phyloP scores from a whole-genome alignment of 176 grass and related monocot species.

The Phyllostachys edulis region DNA sequence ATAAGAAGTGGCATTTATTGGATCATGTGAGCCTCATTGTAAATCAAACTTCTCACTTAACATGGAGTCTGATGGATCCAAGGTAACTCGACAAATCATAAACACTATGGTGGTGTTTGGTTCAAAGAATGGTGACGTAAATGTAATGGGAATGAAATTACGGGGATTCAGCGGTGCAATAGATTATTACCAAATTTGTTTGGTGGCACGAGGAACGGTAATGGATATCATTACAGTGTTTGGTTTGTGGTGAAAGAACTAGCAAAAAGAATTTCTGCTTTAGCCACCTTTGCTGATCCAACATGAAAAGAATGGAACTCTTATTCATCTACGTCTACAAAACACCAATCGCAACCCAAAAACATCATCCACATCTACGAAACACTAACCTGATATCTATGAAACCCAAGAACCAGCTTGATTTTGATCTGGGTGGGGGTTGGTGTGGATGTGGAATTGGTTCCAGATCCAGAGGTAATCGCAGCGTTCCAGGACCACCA shows the following conservation, averaged over 20 bases:
- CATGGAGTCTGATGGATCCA: conserved; percentile 61
- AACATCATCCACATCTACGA: too few species aligned
- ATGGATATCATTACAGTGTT: neutral
- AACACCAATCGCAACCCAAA: too few species aligned
- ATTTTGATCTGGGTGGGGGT: too few species aligned
- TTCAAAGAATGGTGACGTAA: too few species aligned
- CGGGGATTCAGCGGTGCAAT: neutral
- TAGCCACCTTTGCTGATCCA: neutral
- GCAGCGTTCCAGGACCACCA: too few species aligned
- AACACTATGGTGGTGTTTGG: neutral
- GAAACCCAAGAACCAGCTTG: too few species aligned
- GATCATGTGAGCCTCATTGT: neutral
- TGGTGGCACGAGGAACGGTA: neutral
- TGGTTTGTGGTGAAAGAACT: neutral
- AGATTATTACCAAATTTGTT: neutral
- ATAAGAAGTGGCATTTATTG: neutral
- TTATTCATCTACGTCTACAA: too few species aligned
- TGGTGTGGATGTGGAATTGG: too few species aligned
- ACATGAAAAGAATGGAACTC: neutral
- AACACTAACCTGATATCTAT: too few species aligned
- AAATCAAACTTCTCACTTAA: conserved; percentile 24
- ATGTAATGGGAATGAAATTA: neutral
- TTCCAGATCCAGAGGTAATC: too few species aligned
- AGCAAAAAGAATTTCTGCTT: neutral
- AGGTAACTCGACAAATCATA: conserved; percentile 47